phyloP scores from a whole-genome alignment of 2,329 filamentous ascomycete species.

The Metarhizium brunneum region DNA sequence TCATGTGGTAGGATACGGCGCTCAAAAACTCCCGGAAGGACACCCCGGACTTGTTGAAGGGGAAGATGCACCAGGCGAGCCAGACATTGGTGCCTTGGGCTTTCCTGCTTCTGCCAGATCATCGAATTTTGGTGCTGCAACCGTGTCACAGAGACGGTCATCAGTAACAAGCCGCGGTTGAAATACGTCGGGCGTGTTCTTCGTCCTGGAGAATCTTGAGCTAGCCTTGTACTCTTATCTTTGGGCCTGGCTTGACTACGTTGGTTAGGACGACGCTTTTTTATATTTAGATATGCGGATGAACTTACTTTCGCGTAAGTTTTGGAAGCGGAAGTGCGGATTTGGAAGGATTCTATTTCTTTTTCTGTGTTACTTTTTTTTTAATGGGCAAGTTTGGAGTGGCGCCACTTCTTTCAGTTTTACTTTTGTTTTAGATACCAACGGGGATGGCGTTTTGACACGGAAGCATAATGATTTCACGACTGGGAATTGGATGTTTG shows the following conservation, averaged over 20 bases:
- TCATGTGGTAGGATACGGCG: constrained; percentile 46
- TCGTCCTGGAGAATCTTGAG: not conserved
- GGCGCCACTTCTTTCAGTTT: not conserved
- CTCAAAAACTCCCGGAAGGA: constrained; percentile 42
- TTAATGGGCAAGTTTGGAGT: not conserved
- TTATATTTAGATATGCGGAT: not conserved
- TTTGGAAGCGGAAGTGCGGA: not conserved
- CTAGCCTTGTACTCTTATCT: not conserved
- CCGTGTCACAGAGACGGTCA: constrained; percentile 30
- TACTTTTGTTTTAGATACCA: not conserved
- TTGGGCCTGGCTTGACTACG: not conserved
- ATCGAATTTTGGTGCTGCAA: constrained; percentile 35
- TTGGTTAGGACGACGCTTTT: not conserved
- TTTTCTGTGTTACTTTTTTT: not conserved
- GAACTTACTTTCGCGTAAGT: not conserved
- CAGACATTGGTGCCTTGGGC: constrained; percentile 34
- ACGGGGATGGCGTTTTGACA: not conserved
- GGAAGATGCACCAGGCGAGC: constrained; percentile 51
- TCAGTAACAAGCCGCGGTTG: constrained; percentile 40
- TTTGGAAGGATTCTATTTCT: not conserved
- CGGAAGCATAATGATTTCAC: not conserved
- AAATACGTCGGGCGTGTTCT: constrained; percentile 3
- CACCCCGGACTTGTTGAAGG: constrained; percentile 36
- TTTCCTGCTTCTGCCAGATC: constrained; percentile 29
- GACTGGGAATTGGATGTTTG: not conserved